These are phyloP conservation scores for Psilocybe tampanensis DNA, from an alignment of 768 basidiomycete species.

Conservation along the genomic window DNA sequence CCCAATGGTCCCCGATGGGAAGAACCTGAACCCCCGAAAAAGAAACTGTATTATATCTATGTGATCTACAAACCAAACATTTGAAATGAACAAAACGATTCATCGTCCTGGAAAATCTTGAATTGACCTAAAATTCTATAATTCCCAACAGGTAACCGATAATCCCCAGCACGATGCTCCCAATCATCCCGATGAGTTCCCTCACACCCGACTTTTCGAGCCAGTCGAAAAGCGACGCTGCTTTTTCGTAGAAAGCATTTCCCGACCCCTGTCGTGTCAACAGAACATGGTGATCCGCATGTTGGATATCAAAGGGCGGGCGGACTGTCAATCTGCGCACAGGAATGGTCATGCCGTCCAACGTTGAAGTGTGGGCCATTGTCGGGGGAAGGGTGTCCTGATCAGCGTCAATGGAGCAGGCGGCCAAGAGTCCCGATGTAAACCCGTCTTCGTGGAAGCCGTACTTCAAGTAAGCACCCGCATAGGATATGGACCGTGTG, in stretches of 20 bases:
- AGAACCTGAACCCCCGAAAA: neutral
- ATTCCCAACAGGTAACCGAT: slow-evolving; percentile 20
- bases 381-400: slow-evolving; percentile 16
- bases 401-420: slow-evolving; percentile 30
- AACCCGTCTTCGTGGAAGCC: slow-evolving; percentile 88
- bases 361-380: slow-evolving; percentile 10
- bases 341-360: slow-evolving; percentile 18
- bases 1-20: slow-evolving; percentile 49
- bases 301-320: slow-evolving; percentile 45
- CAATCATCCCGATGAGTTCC: slow-evolving; percentile 30
- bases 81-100: neutral
- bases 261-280: slow-evolving; percentile 22
- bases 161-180: slow-evolving; percentile 18
- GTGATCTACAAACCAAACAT: neutral
- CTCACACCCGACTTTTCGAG: slow-evolving; percentile 39
- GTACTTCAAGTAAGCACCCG: slow-evolving; percentile 74
- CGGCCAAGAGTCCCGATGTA: slow-evolving; percentile 45
- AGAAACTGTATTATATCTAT: neutral
- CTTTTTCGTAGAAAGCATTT: slow-evolving; percentile 15
- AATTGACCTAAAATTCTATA: neutral
- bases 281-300: slow-evolving; percentile 35
- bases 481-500: slow-evolving; percentile 60
- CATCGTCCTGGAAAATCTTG: neutral
- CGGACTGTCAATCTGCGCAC: slow-evolving; percentile 28
- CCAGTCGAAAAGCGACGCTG: slow-evolving; percentile 39